Conservation (phyloP, 352 stramenopile genomes). For the Globisporangium iwayamae region DNA sequence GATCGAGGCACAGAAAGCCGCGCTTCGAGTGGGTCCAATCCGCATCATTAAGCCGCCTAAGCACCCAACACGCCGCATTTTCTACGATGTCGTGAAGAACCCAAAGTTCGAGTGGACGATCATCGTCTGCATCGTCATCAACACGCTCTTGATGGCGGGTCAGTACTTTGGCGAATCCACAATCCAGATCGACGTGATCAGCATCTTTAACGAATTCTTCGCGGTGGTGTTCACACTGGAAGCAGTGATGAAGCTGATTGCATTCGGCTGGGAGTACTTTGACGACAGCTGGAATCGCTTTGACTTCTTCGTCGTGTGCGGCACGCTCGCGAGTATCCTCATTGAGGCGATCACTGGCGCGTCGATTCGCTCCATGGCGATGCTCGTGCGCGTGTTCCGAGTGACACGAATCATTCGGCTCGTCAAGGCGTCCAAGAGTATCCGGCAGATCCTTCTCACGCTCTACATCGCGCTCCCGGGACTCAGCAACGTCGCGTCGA, state of each 20-base stretch:
- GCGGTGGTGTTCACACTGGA: conserved; percentile 88
- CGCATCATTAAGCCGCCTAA: conserved; percentile 51
- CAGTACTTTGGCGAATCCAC: conserved; percentile 83
- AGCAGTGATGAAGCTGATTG: conserved; percentile 82
- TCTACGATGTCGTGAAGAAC: conserved; percentile 69
- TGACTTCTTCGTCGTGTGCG: conserved; percentile 80
- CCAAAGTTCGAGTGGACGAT: conserved; percentile 86
- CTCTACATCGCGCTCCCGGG: conserved; percentile 87
- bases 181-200: conserved; percentile 49
- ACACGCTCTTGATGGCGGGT: conserved; percentile 87
- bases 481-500: conserved; percentile 88
- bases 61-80: conserved; percentile 38
- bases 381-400: conserved; percentile 89
- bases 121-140: conserved; percentile 88
- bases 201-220: conserved; percentile 84
- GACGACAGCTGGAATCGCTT: conserved; percentile 87
- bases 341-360: conserved; percentile 51
- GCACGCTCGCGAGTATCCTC: conserved; percentile 59
- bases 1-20: conserved; percentile 76
- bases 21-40: conserved; percentile 60
- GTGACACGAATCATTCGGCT: conserved; percentile 85
- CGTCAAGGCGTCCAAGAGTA: conserved; percentile 83
- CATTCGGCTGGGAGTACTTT: conserved; percentile 81
- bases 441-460: conserved; percentile 89
- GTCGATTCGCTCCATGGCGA: conserved; percentile 71